These are phyloP conservation scores for Aspergillus fumigatus DNA, from an alignment of 2,329 filamentous ascomycete species.

Conservation along the genomic window DNA sequence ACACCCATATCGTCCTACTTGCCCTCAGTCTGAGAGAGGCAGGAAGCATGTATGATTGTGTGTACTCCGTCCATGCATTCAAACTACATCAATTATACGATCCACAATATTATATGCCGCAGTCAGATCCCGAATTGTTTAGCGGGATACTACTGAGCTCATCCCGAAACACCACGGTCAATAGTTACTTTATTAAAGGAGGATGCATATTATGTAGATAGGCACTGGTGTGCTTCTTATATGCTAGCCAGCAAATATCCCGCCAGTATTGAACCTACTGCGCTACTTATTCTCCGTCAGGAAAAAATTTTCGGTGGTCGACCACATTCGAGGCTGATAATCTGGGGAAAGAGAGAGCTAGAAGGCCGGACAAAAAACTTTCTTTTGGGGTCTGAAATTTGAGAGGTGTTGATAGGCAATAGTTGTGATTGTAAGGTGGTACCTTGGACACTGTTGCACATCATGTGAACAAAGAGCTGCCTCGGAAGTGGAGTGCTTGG, in stretches of 20 bases:
- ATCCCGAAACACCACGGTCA: not conserved
- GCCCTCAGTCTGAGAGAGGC: not conserved
- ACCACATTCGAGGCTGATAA: not conserved
- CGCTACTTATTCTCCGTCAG: not conserved
- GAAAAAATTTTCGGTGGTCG: not conserved
- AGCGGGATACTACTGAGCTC: not conserved
- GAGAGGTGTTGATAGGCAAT: not conserved
- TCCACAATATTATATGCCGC: not conserved
- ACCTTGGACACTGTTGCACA: not conserved
- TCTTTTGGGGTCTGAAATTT: not conserved
- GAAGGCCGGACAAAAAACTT: not conserved
- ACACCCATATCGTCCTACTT: conserved; percentile 1
- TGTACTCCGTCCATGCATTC: too few species aligned
- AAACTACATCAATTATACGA: not conserved
- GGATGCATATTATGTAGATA: not conserved
- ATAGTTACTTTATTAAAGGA: not conserved
- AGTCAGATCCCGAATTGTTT: not conserved
- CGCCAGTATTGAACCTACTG: not conserved
- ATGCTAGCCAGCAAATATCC: not conserved
- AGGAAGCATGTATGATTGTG: not conserved
- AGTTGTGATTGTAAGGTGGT: not conserved
- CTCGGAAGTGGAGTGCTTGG: not conserved
- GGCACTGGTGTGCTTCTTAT: not conserved
- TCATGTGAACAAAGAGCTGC: not conserved
- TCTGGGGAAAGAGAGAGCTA: not conserved